phyloP scores from a whole-genome alignment of 768 basidiomycete species.

The Cystobasidium tubakii region DNA sequence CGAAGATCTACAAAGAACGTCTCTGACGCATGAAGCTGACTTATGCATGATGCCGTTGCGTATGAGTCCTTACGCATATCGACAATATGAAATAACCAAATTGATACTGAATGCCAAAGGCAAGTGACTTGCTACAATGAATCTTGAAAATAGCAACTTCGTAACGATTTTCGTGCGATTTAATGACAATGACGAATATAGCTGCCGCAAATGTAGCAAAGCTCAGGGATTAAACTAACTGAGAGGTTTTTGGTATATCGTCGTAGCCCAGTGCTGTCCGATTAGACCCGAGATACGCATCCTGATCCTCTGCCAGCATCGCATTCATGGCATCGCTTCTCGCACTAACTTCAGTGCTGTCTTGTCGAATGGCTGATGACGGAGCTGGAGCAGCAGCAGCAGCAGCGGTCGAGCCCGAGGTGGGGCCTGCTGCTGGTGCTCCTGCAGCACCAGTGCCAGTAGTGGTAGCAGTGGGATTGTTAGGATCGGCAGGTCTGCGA shows the following conservation, averaged over 20 bases:
- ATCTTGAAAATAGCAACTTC: too few relatives aligned
- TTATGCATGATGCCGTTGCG: too few relatives aligned
- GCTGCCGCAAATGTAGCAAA: too few relatives aligned
- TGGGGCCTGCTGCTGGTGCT: constrained; percentile 14
- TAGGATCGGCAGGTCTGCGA: constrained; percentile 32
- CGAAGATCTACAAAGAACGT: too few relatives aligned
- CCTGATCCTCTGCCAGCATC: constrained; percentile 44
- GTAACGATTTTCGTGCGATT: too few relatives aligned
- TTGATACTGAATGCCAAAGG: too few relatives aligned
- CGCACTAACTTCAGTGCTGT: constrained; percentile 3
- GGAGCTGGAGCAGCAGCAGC: not conserved
- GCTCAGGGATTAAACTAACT: too few relatives aligned
- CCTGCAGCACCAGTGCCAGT: not conserved
- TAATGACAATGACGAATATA: too few relatives aligned
- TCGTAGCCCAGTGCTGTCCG: not conserved
- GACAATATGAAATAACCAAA: too few relatives aligned
- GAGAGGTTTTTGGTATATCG: not conserved
- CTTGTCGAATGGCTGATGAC: not conserved
- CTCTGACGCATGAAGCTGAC: too few relatives aligned
- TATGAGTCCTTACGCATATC: too few relatives aligned
- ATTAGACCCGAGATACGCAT: constrained; percentile 18
- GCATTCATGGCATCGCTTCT: constrained; percentile 31
- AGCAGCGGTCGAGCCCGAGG: not conserved
- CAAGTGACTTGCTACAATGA: too few relatives aligned
- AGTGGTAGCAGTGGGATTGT: not conserved